Evolutionary conservation across 2,329 filamentous ascomycete species (phyloP), one percentile per base, ranked within the genome.

Genomic region (Fusarium poae): DNA sequence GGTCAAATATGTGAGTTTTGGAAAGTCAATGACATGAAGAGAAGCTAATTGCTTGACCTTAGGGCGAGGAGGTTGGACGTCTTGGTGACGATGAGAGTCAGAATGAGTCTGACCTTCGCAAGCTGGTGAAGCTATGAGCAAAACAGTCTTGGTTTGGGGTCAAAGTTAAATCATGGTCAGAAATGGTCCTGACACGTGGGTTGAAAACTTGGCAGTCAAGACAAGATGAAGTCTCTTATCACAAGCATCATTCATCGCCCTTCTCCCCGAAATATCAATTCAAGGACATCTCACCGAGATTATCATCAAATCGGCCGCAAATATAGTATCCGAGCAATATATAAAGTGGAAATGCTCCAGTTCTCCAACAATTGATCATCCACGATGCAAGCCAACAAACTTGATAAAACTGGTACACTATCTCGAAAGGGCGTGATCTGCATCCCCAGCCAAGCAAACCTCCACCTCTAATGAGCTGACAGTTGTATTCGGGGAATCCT

Each of bases 1-100:
- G 34, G 53, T 74, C 1, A 57, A 75, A 51, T 62, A 76, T 34
- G 75, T 76, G 32, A 53, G 67, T 64, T 21, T 2, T 6, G 16
- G 6, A 0, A 2, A 13, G 39, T 30, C 21, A 1, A 9, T 10
- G 2, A 11, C 11, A 5, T 5, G 2, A 6, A 43, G 5, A 2
- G 48, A 20, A 15, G 5, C 39, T 57, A 35, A 69, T 13, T 0
- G 1, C 1, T 0, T 11, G 4, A 3, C 6, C 7, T 5, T 4
- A 76, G 75, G 75, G 74, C 8, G 57, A 70, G 27, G 75, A 76
- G 15, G 57, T 74, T 44, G 66, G 72, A 16, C 74, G 75, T 2
- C 30, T 76, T 4, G 74, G 72, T 0, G 75, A 76, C 12, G 13
- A 68, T 15, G 74, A 76, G 48, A 73, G 72, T 20, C 74, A 76